Conservation (phyloP, 352 stramenopile genomes). For the Phytophthora rubi region DNA sequence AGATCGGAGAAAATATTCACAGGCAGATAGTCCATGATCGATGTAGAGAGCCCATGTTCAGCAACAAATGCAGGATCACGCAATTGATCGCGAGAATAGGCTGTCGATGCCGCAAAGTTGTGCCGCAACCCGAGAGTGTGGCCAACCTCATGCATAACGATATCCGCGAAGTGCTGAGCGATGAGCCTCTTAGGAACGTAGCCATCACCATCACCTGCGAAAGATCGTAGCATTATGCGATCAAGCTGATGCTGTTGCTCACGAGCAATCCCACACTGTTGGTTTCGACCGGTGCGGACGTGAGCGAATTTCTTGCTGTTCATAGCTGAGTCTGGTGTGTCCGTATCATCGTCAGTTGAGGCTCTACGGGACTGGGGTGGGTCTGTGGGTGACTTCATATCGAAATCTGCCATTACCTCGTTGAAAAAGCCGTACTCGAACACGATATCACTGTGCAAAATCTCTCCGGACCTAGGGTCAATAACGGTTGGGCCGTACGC, state of each 20-base stretch:
- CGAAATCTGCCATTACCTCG: conserved; percentile 61
- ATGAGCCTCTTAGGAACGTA: conserved; percentile 69
- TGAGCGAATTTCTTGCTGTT: neutral
- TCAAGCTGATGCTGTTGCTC: conserved; percentile 49
- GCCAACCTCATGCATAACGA: conserved; percentile 91
- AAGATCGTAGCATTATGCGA: conserved; percentile 43
- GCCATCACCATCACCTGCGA: conserved; percentile 16
- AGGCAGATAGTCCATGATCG: conserved; percentile 90
- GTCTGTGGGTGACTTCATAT: conserved; percentile 47
- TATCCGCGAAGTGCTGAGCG: conserved; percentile 68
- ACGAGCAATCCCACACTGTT: conserved; percentile 54
- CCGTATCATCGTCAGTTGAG: neutral
- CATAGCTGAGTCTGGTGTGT: neutral
- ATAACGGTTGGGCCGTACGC: conserved; percentile 69
- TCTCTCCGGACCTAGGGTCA: conserved; percentile 85
- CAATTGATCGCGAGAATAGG: conserved; percentile 61
- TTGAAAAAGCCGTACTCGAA: conserved; percentile 91
- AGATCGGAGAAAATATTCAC: conserved; percentile 86
- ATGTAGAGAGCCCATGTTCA: conserved; percentile 59
- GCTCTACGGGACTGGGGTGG: conserved; percentile 24
- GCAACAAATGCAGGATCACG: conserved; percentile 56
- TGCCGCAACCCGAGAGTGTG: conserved; percentile 88
- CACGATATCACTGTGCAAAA: conserved; percentile 86
- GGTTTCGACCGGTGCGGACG: conserved; percentile 19
- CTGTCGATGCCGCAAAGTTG: conserved; percentile 81